phyloP scores from a whole-genome alignment of 2,329 filamentous ascomycete genomes.

The Neurospora crassa region DNA sequence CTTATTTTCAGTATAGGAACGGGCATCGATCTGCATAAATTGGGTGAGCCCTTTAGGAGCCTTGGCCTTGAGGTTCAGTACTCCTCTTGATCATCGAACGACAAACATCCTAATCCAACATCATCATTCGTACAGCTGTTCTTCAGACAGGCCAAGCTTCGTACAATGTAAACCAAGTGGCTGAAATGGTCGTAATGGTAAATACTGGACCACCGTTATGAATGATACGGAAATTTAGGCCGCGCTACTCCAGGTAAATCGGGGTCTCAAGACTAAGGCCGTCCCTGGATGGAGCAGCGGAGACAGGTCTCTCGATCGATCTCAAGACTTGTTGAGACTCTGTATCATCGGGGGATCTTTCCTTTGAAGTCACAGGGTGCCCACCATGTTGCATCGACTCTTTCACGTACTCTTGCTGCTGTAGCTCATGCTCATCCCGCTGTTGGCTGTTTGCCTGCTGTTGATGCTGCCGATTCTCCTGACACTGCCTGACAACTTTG shows the following conservation, averaged over 20 bases:
- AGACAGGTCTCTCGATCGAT: not conserved
- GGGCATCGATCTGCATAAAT: conserved; percentile 67
- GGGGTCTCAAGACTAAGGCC: not conserved
- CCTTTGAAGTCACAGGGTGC: not conserved
- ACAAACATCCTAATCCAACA: not conserved
- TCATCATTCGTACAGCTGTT: not conserved
- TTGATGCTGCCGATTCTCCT: not conserved
- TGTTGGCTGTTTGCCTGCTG: not conserved
- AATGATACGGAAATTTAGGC: not conserved
- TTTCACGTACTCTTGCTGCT: not conserved
- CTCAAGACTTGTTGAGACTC: not conserved
- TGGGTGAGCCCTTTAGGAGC: conserved; percentile 67
- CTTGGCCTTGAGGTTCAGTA: conserved; percentile 75
- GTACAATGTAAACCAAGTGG: not conserved
- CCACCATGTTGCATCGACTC: not conserved
- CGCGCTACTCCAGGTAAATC: not conserved
- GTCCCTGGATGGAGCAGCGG: not conserved
- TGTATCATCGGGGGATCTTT: not conserved
- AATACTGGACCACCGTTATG: not conserved
- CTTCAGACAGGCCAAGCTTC: not conserved
- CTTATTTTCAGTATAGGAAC: conserved; percentile 85
- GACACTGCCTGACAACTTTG: not conserved
- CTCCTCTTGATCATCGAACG: conserved; percentile 45
- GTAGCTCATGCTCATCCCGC: not conserved
- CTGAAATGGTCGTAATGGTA: not conserved